Conservation (phyloP, 1,284 basidiomycete genomes). For the Pseudozyma thailandica region DNA sequence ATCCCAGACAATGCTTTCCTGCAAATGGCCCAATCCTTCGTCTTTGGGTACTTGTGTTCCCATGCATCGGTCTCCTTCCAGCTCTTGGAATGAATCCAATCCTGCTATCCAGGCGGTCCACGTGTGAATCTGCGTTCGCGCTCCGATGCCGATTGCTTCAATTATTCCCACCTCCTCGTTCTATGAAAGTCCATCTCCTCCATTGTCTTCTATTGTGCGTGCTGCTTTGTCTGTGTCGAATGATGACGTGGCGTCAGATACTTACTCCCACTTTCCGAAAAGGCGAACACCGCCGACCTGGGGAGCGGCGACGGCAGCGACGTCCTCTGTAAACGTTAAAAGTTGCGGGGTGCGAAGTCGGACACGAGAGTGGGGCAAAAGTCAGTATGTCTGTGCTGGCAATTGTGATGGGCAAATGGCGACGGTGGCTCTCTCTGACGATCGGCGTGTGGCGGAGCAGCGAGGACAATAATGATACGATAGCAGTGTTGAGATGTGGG, state of each 20-base stretch:
- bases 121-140: too few relatives aligned
- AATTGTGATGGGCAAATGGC: not conserved
- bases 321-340: constrained; percentile 59
- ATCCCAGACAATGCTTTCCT: too few relatives aligned
- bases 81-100: not conserved
- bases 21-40: too few relatives aligned
- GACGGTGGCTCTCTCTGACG: constrained; percentile 17
- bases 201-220: not conserved
- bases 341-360: constrained; percentile 10
- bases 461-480: constrained; percentile 2
- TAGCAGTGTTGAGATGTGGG: not conserved
- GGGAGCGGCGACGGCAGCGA: constrained; percentile 61
- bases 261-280: constrained; percentile 66
- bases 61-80: too few relatives aligned
- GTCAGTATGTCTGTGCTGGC: constrained; percentile 26
- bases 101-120: not conserved
- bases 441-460: not conserved
- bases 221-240: constrained; percentile 13
- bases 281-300: constrained; percentile 65
- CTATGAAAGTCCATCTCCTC: not conserved
- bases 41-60: too few relatives aligned
- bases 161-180: not conserved
- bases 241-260: constrained; percentile 15
- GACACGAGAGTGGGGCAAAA: constrained; percentile 6
- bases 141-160: too few relatives aligned